Conservation (phyloP, 768 basidiomycete genomes). For the Termitomyces sp. region DNA sequence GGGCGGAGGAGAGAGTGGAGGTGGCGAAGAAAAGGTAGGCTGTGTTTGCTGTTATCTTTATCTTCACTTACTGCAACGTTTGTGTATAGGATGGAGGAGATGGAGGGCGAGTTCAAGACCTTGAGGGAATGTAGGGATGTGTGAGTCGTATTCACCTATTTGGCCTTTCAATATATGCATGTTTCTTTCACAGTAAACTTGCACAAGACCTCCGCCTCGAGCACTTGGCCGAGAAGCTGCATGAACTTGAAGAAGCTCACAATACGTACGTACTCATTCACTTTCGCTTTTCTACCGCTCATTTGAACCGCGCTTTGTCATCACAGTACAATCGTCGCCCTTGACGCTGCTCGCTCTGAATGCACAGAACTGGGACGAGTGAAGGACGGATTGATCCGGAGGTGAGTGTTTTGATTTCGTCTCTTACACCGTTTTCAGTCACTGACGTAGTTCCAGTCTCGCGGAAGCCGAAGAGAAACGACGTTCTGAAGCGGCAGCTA, state of each 20-base stretch:
- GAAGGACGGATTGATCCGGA: constrained; percentile 3
- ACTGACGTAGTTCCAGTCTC: neutral
- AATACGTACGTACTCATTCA: neutral
- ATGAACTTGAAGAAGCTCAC: neutral
- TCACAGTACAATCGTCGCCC: neutral
- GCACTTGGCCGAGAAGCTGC: neutral
- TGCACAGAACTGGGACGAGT: neutral
- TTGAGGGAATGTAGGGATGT: neutral
- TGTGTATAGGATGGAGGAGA: neutral
- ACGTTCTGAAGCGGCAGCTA: neutral
- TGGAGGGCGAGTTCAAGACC: neutral
- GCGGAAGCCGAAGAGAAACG: constrained; percentile 5
- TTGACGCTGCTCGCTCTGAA: neutral
- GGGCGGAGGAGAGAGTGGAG: neutral
- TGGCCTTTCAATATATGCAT: neutral
- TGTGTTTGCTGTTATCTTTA: neutral
- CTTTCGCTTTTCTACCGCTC: neutral
- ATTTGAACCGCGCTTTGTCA: too few relatives aligned
- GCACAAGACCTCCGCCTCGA: constrained; percentile 3
- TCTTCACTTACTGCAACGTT: neutral
- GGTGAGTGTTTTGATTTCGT: neutral
- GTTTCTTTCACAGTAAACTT: neutral
- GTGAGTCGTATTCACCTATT: neutral
- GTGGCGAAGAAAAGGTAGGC: neutral
- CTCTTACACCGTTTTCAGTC: neutral